phyloP scores from a whole-genome alignment of 2,329 filamentous ascomycete species.

The Chaetomium olivaceum region DNA sequence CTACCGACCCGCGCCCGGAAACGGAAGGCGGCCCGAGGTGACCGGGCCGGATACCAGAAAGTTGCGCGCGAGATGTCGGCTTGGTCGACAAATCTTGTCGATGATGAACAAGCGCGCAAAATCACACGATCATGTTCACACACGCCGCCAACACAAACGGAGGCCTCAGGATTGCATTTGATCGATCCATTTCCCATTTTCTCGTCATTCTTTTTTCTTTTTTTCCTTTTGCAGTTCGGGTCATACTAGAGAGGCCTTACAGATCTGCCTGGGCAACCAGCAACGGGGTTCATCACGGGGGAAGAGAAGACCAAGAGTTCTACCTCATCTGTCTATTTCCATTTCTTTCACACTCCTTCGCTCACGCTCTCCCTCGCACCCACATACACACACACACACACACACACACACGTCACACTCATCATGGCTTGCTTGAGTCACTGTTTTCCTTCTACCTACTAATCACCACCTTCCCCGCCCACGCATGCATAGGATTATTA shows the following conservation, averaged over 20 bases:
- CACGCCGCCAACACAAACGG: not conserved
- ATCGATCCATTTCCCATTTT: not conserved
- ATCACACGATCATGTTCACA: too few relatives aligned
- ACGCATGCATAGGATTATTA: not conserved
- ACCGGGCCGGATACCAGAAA: not conserved
- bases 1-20: conserved; percentile 34
- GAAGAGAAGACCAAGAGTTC: not conserved
- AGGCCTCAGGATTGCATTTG: not conserved
- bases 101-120: too few relatives aligned
- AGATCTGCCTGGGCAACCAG: conserved; percentile 18
- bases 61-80: not conserved
- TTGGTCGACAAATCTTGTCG: too few relatives aligned
- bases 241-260: conserved; percentile 14
- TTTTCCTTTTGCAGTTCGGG: not conserved
- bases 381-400: too few relatives aligned
- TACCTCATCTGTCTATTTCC: not conserved
- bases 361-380: not conserved
- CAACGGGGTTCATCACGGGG: not conserved
- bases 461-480: not conserved
- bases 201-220: not conserved
- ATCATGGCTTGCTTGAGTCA: not conserved
- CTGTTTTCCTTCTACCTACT: not conserved
- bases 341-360: not conserved
- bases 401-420: not conserved
- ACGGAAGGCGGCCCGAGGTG: conserved; percentile 24